These are phyloP conservation scores for Anacardium occidentale DNA, from an alignment of 345 rosid species.

Conservation along the genomic window DNA sequence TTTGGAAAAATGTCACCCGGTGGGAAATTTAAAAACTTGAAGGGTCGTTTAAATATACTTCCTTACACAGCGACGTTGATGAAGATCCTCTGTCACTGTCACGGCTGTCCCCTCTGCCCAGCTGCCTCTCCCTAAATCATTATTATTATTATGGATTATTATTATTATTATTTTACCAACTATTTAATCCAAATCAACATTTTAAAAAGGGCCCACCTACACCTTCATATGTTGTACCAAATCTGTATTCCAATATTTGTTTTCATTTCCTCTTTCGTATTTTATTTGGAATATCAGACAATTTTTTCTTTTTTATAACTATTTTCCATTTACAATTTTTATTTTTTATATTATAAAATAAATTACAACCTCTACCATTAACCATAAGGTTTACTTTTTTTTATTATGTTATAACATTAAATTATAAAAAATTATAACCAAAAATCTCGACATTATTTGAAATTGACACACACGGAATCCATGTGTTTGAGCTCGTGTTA, in stretches of 20 bases:
- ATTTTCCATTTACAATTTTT: no score
- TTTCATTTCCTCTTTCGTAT: neutral
- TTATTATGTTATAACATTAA: no score
- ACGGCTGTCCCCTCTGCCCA: conserved; percentile 13
- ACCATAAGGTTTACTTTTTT: no score
- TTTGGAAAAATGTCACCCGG: no score
- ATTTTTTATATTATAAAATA: no score
- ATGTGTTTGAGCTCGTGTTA: neutral
- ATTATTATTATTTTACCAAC: conserved; percentile 14
- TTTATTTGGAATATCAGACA: neutral
- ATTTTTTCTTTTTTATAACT: neutral
- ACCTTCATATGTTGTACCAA: neutral
- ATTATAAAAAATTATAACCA: no score
- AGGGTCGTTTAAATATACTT: no score
- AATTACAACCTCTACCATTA: no score
- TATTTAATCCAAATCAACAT: conserved; percentile 1
- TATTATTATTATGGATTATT: no score
- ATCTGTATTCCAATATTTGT: neutral
- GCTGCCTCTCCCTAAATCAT: conserved; percentile 19
- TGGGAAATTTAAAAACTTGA: no score
- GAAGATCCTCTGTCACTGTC: conserved; percentile 24
- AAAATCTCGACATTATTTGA: no score
- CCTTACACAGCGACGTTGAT: neutral
- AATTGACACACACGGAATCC: neutral
- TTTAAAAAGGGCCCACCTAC: conserved; percentile 8